Evolutionary conservation across 2,329 filamentous ascomycete species (phyloP), one percentile per base, ranked within the genome.

Genomic region (Cryphonectria naterciae): DNA sequence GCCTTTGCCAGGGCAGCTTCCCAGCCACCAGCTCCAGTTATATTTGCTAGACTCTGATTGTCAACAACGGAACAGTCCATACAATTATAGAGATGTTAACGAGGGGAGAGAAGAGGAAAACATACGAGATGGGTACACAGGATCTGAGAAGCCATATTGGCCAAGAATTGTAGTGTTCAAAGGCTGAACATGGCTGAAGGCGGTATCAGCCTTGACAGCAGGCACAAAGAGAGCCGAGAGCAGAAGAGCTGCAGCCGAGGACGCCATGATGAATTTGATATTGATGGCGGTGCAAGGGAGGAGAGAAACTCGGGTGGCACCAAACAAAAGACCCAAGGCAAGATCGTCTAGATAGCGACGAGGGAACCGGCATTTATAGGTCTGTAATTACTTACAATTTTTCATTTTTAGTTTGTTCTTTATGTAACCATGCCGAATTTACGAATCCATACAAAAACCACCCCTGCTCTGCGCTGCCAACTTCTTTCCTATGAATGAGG

Each of bases 101-200:
- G 22, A n/a, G 46, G 22, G 7, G 22, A 22, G 22, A 7, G 10
- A 7, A n/a, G 46, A 15, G 39, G 13, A 43, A 39, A 8, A 78
- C 81, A 70, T 76, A 83, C 81, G 81, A 46, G 80, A 79, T 28
- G 81, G 81, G 61, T 77, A 77, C 19, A 80, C 77, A 2, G 80
- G 71, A 13, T 78, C 78, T 5, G 80, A 81, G 74, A 82, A 78
- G 22, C 81, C 81, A 56, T 83, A 83, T 25, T 76, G 79, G 35
- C 78, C 79, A 17, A 83, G 76, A 54, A 83, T 82, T 35, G 79
- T 81, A 4, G 81, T 83, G 75, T 83, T 80, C 65, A 78, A 70
- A 4, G 81, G 81, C 73, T 83, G 81, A n/a, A 83, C 77, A 72
- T 79, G 80, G 72, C 73, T 78, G 73, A 83, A 83, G 62, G 77